Conservation (phyloP, 345 rosid genomes). For the Gossypium arboreum region DNA sequence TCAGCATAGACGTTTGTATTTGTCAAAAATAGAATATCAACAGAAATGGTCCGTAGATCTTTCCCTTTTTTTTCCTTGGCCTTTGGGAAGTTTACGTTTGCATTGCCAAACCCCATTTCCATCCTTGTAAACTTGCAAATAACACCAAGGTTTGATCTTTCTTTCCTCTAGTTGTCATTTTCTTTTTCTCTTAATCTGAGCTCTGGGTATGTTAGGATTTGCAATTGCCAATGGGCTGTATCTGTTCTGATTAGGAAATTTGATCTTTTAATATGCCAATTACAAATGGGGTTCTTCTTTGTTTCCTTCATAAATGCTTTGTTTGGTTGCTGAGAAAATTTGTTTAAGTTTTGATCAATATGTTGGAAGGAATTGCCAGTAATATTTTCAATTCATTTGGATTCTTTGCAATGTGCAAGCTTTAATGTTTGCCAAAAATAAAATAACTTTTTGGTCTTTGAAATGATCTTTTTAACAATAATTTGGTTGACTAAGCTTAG, state of each 20-base stretch:
- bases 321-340: not conserved
- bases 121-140: not conserved
- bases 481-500: not conserved
- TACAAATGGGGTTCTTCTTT: not conserved
- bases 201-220: not conserved
- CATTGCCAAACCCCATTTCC: not conserved
- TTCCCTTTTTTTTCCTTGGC: not conserved
- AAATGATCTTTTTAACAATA: no score
- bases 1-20: constrained; percentile 2
- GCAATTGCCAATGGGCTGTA: not conserved
- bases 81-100: not conserved
- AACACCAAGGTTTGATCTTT: not conserved
- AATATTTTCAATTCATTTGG: not conserved
- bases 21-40: constrained; percentile 8
- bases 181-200: not conserved
- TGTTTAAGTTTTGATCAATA: not conserved
- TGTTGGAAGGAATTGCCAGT: not conserved
- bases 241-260: not conserved
- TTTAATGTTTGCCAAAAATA: no score
- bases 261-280: not conserved
- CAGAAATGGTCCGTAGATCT: not conserved
- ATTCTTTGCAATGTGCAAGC: not conserved
- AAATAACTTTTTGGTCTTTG: no score
- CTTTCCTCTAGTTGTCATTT: not conserved
- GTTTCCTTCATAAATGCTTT: not conserved